Evolutionary conservation across 148 eudicot genomes (phyloP).

Genomic region (Gaultheria prostrata): DNA sequence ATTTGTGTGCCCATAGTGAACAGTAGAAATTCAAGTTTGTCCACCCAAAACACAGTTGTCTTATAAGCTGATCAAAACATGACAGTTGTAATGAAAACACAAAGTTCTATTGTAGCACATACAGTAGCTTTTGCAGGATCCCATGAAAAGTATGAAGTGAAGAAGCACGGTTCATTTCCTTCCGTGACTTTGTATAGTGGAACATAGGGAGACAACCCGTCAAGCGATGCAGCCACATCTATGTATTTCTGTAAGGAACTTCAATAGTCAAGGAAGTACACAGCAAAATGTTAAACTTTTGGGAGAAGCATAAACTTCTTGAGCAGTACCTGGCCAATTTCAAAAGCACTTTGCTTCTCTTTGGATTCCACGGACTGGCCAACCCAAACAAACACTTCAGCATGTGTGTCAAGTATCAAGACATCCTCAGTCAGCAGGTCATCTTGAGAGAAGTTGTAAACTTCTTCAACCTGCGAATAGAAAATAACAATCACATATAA

Average conservation of each 20-base stretch:
- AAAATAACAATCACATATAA: not conserved
- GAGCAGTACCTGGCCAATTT: constrained; percentile 72
- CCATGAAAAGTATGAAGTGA: constrained; percentile 92
- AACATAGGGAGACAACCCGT: constrained; percentile 71
- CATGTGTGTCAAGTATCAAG: constrained; percentile 88
- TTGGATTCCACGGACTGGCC: constrained; percentile 86
- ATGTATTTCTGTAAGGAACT: constrained; percentile 69
- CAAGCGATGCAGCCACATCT: constrained; percentile 68
- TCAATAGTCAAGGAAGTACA: constrained; percentile 13
- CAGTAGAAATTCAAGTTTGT: not conserved
- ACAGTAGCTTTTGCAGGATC: constrained; percentile 89
- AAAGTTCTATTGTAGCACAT: constrained; percentile 31
- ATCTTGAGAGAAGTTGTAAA: constrained; percentile 92
- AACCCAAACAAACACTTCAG: constrained; percentile 95
- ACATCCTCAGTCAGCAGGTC: constrained; percentile 95
- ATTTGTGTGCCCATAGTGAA: not conserved
- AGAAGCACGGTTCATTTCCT: constrained; percentile 98
- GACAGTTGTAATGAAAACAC: not conserved
- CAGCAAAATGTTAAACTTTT: constrained; percentile 1
- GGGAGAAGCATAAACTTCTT: constrained; percentile 1
- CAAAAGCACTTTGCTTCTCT: constrained; percentile 89
- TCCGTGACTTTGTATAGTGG: constrained; percentile 84
- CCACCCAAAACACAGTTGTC: not conserved
- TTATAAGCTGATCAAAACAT: not conserved
- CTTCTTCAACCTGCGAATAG: constrained; percentile 73